These are phyloP conservation scores for Phyllostachys edulis DNA, from an alignment of 176 grass and related monocot genomes.

Conservation along the genomic window DNA sequence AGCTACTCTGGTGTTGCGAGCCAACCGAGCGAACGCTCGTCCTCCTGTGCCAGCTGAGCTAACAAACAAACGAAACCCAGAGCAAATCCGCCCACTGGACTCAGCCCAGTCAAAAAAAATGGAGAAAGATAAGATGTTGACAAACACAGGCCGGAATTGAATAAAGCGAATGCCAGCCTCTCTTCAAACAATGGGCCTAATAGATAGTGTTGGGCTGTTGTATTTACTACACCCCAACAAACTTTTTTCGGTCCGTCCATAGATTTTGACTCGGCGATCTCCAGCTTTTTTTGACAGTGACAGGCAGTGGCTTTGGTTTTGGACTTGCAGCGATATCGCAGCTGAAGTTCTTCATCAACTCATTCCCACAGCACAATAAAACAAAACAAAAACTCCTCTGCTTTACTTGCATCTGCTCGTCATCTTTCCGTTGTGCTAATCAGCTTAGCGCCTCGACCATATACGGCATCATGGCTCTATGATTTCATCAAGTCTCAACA, in stretches of 20 bases:
- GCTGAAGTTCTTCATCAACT: no score
- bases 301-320: neutral
- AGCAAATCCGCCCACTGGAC: neutral
- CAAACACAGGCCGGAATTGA: neutral
- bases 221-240: neutral
- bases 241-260: neutral
- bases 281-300: neutral
- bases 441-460: neutral
- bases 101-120: neutral
- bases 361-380: neutral
- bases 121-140: neutral
- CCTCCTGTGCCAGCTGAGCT: no score
- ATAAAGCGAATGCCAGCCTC: neutral
- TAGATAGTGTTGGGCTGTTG: neutral
- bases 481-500: neutral
- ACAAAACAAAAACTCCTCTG: neutral
- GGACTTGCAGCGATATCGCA: neutral
- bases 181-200: neutral
- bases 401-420: neutral
- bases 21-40: no score
- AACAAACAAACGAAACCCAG: neutral
- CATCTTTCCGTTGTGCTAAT: neutral
- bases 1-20: no score
- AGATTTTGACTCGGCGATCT: neutral
- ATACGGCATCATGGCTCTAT: neutral